Base-by-base conservation (phyloP, 2,329 filamentous ascomycete species). In the Colletotrichum incanum region DNA sequence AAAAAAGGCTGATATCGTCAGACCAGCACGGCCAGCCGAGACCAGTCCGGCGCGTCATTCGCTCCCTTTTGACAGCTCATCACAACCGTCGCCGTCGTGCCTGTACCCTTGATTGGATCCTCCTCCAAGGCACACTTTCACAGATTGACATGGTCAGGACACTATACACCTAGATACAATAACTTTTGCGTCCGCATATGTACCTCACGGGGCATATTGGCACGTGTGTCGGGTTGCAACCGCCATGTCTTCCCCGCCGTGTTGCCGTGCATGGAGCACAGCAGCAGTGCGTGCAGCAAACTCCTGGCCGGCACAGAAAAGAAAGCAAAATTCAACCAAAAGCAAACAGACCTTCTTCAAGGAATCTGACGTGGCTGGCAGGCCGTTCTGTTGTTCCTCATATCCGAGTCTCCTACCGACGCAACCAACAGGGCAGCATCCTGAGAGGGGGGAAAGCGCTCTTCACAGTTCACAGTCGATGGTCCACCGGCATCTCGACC, bases 11-110 rank as follows among this genome's bases (percentile, higher is more conserved):
- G 45, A 47, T 37, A 37, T 63, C 54, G 70, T 70, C 70, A 64
- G 70, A 60, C 70, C 45, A 72, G 59, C 39, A 43, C 54, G 69
- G 34, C 59, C 65, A 72, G 34, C 59, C 65, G 59, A 72, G 70
- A 70, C 65, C 45, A 60, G 60, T 65, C 70, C 65, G 59, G 70
- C 65, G 70, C 65, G 20, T 70, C 70, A 69, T 28, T 49, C 16
- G 52, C 59, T 69, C 54, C 66, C 69, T 68, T 37, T 68, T 58
- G 69, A 69, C 59, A 64, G 49, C 43, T 65, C 65, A 23, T 37
- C 54, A 23, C 16, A 23, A 18, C 39, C 39, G 37, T 28, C 63
- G 23, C 7, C 18, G 9, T 56, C n/a, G 23, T 16, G 26, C 59
- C n/a, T 52, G 47, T 37, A 28, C 52, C 39, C 34, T 43, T 37